phyloP scores from a whole-genome alignment of 208 protist species.

The Leishmania tarentolae region DNA sequence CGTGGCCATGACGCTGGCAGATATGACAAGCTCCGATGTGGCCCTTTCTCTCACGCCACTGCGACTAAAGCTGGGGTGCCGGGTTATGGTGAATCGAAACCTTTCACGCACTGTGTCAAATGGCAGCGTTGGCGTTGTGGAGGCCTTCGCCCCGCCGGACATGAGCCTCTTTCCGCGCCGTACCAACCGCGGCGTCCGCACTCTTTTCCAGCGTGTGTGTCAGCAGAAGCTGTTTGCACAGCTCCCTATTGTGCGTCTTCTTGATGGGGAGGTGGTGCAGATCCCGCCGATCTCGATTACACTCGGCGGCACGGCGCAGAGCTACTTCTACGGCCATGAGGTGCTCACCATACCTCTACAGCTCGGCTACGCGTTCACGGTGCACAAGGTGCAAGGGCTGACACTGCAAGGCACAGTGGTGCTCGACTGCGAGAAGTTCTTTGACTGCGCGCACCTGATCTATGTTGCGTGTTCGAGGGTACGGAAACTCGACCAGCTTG shows the following conservation, averaged over 20 bases:
- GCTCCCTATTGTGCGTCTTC: conserved; percentile 84
- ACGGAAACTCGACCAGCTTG: conserved; percentile 77
- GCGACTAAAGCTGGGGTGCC: conserved; percentile 85
- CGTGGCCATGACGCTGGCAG: conserved; percentile 67
- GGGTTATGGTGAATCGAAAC: conserved; percentile 92
- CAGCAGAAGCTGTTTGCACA: conserved; percentile 45
- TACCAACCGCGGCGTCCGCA: conserved; percentile 17
- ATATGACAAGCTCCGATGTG: conserved; percentile 50
- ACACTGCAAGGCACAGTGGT: conserved; percentile 84
- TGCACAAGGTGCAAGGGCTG: conserved; percentile 93
- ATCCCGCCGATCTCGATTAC: conserved; percentile 65
- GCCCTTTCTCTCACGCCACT: conserved; percentile 64
- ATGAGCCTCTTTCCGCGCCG: conserved; percentile 67
- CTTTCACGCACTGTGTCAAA: conserved; percentile 87
- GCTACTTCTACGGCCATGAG: conserved; percentile 87
- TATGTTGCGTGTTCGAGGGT: conserved; percentile 92
- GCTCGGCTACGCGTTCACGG: conserved; percentile 91
- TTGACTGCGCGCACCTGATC: conserved; percentile 88
- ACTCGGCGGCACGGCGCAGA: conserved; percentile 70
- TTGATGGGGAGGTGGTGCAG: conserved; percentile 77
- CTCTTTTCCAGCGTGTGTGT: conserved; percentile 31
- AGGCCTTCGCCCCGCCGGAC: conserved; percentile 79
- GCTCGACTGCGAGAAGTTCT: conserved; percentile 87
- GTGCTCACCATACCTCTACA: conserved; percentile 79
- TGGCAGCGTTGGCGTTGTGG: conserved; percentile 86